These are phyloP conservation scores for Perkinsus olseni DNA, from an alignment of 169 alveolate genomes.

Conservation along the genomic window DNA sequence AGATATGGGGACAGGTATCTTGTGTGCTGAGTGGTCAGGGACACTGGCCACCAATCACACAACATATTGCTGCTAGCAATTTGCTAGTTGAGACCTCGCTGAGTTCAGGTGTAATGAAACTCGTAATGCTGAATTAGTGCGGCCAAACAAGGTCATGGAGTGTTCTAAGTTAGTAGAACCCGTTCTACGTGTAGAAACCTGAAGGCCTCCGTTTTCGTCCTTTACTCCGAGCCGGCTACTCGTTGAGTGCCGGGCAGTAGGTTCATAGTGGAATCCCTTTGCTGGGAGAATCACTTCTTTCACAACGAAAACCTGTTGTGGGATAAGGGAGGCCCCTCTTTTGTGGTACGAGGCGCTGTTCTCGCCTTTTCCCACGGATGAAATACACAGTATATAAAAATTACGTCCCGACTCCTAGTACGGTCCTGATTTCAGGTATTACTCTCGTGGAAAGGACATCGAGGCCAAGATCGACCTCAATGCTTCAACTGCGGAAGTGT, in stretches of 20 bases:
- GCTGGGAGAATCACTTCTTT: not conserved
- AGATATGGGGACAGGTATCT: no score
- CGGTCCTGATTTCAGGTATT: conserved; percentile 1
- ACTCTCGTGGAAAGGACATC: not conserved
- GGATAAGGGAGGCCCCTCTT: not conserved
- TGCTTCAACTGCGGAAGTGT: no score
- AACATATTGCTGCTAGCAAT: no score
- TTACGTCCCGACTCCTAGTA: not conserved
- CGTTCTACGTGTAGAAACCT: no score
- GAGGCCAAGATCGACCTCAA: not conserved
- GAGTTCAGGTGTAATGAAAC: not conserved
- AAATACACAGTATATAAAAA: not conserved
- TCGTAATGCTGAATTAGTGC: not conserved
- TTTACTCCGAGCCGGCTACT: not conserved
- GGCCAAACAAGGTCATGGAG: not conserved
- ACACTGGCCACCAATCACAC: no score
- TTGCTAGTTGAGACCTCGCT: no score
- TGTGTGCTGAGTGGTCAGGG: no score
- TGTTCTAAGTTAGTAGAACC: no score
- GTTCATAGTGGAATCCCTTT: not conserved
- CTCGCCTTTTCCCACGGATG: not conserved
- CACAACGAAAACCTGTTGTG: not conserved
- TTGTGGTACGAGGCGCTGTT: not conserved
- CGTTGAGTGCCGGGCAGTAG: not conserved
- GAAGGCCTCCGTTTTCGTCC: no score